Evolutionary conservation across 768 basidiomycete genomes (phyloP).

Genomic region (Amanita muscaria): DNA sequence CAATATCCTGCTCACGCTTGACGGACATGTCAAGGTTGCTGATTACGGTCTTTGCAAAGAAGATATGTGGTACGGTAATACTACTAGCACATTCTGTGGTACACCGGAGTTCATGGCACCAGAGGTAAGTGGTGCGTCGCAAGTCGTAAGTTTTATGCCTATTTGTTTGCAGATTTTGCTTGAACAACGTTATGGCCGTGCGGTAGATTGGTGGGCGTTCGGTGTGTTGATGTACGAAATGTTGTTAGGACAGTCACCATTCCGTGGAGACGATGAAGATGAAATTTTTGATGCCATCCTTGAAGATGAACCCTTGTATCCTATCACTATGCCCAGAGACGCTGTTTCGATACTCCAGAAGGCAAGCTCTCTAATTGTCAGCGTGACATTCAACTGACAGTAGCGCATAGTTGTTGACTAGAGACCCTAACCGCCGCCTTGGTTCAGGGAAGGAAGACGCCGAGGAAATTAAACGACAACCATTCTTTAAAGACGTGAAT

Average conservation of each 20-base stretch:
- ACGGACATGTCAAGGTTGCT: conserved; percentile 97
- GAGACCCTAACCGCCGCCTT: conserved; percentile 84
- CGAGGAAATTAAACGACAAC: conserved; percentile 93
- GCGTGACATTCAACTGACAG: neutral
- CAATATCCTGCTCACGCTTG: conserved; percentile 92
- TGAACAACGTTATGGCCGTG: conserved; percentile 98
- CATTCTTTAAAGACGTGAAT: conserved; percentile 97
- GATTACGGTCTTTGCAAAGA: conserved; percentile 99
- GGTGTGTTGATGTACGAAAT: conserved; percentile 98
- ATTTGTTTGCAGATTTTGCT: conserved; percentile 69
- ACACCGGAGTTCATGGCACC: conserved; percentile 99
- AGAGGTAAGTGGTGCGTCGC: conserved; percentile 48
- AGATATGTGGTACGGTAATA: conserved; percentile 95
- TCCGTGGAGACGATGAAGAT: conserved; percentile 98
- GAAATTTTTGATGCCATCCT: conserved; percentile 99
- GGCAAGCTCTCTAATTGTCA: conserved; percentile 31
- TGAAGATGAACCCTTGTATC: conserved; percentile 96
- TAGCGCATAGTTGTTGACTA: conserved; percentile 65
- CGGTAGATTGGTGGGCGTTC: conserved; percentile 99
- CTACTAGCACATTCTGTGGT: conserved; percentile 98
- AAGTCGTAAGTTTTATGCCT: conserved; percentile 5
- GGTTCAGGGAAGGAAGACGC: conserved; percentile 91
- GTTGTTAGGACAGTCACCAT: conserved; percentile 96
- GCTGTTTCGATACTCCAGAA: conserved; percentile 94
- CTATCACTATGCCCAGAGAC: conserved; percentile 98